Percentiles rank a stretch among this genome's conserved stretches.
Conservation (phyloP, 2,329 filamentous ascomycete species). For the Trichoderma cornu-damae region DNA sequence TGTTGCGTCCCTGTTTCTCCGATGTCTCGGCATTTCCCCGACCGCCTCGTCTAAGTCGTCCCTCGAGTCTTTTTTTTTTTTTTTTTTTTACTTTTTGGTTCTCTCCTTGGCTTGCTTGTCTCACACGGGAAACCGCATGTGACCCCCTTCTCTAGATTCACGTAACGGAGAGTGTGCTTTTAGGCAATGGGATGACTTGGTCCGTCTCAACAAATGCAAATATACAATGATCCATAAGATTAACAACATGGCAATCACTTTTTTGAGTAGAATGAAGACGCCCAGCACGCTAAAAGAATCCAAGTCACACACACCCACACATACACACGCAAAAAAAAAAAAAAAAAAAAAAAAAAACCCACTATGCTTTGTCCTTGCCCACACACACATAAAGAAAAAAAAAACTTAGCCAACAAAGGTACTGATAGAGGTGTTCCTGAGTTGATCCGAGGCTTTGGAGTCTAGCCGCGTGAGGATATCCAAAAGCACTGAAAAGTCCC, state of each 20-base stretch:
- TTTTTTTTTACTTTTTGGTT: too few relatives aligned
- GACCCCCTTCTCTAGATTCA: not conserved
- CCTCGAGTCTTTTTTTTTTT: not conserved
- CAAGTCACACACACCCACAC: too few relatives aligned
- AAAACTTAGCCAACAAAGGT: slow-evolving; percentile 15
- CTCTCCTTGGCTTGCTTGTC: not conserved
- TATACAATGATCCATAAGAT: not conserved
- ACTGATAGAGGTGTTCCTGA: slow-evolving; percentile 28
- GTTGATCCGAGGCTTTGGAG: slow-evolving; percentile 40
- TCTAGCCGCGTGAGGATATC: slow-evolving; percentile 39
- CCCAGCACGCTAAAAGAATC: slow-evolving; percentile 9
- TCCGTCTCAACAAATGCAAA: slow-evolving; percentile 7
- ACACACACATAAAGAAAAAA: not conserved
- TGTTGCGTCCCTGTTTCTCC: slow-evolving; percentile 10
- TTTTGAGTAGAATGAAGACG: not conserved
- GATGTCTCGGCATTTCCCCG: slow-evolving; percentile 8
- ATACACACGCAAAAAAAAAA: too few relatives aligned
- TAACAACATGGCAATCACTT: not conserved
- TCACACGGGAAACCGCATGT: not conserved
- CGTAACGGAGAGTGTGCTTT: not conserved
- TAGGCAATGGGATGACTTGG: not conserved
- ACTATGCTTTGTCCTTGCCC: not conserved
- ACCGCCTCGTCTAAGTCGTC: not conserved
- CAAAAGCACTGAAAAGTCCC: slow-evolving; percentile 37
- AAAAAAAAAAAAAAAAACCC: not conserved